Conservation (phyloP, 306 rosid genomes). For the Vigna angularis region DNA sequence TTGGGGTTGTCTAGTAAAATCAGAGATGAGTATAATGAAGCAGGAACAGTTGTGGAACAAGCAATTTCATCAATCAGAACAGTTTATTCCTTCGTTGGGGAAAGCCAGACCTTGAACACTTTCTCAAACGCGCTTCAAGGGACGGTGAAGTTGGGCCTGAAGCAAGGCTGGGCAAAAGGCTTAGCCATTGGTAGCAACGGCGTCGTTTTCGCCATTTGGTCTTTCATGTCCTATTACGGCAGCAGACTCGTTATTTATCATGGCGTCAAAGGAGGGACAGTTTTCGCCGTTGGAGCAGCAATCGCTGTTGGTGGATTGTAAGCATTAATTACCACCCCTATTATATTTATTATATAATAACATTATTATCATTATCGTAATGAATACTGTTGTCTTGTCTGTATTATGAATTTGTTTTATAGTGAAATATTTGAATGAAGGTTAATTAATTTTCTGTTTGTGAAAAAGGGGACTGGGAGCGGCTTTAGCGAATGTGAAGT, state of each 20-base stretch:
- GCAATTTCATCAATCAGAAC: conserved; percentile 75
- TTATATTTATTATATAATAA: too few relatives aligned
- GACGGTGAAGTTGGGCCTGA: conserved; percentile 64
- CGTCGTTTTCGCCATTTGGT: conserved; percentile 73
- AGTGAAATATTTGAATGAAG: not conserved
- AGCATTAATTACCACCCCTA: not conserved
- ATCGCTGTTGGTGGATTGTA: conserved; percentile 82
- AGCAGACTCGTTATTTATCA: conserved; percentile 80
- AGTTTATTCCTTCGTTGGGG: conserved; percentile 76
- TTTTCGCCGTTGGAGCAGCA: conserved; percentile 74
- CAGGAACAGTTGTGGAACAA: conserved; percentile 70
- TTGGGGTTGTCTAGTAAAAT: conserved; percentile 65
- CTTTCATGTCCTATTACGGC: conserved; percentile 74
- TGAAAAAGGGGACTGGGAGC: conserved; percentile 63
- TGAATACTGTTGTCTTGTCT: too few relatives aligned
- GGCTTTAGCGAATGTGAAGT: conserved; percentile 68
- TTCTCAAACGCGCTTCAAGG: conserved; percentile 68
- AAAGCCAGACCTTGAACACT: conserved; percentile 55
- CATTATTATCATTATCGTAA: too few relatives aligned
- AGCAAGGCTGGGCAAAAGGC: conserved; percentile 79
- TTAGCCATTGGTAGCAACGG: conserved; percentile 84
- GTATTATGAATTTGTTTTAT: too few relatives aligned
- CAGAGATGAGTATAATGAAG: conserved; percentile 67
- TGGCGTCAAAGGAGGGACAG: conserved; percentile 76
- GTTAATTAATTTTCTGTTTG: not conserved